Evolutionary conservation across 176 grass and related monocot species (phyloP).

Genomic region (Poa annua): DNA sequence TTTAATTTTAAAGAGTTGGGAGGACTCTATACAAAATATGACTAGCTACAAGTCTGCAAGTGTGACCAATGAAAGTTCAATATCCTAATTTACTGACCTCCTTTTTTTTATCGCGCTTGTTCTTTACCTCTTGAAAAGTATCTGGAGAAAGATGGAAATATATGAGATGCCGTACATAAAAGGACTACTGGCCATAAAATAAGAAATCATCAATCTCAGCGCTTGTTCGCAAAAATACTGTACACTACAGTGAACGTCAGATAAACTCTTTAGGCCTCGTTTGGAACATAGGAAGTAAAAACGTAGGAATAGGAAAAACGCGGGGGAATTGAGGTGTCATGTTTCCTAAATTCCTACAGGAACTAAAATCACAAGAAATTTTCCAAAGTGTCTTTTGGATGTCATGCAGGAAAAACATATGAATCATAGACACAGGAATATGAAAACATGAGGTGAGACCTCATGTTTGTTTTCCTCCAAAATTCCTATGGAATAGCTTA

Average conservation of each 20-base stretch:
- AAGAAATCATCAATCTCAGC: not conserved
- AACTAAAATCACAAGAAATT: no score
- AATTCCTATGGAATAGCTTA: no score
- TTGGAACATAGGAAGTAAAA: no score
- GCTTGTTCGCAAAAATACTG: not conserved
- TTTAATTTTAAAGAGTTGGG: not conserved
- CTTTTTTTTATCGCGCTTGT: conserved; percentile 88
- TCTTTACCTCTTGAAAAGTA: conserved; percentile 87
- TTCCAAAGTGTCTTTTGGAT: no score
- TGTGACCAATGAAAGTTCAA: conserved; percentile 24
- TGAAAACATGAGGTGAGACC: no score
- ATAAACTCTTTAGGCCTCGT: not conserved
- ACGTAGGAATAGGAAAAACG: no score
- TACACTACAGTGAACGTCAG: conserved; percentile 11
- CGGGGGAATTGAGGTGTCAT: no score
- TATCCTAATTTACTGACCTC: conserved; percentile 59
- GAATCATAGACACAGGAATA: no score
- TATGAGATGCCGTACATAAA: conserved; percentile 34
- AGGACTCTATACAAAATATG: not conserved
- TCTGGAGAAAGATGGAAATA: conserved; percentile 52
- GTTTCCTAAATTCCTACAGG: no score
- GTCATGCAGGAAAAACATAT: no score
- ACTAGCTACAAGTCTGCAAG: not conserved
- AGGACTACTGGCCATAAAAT: conserved; percentile 13
- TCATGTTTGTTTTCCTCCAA: no score